phyloP scores from a whole-genome alignment of 2,329 filamentous ascomycete genomes.

The Lasiodiplodia gonubiensis region DNA sequence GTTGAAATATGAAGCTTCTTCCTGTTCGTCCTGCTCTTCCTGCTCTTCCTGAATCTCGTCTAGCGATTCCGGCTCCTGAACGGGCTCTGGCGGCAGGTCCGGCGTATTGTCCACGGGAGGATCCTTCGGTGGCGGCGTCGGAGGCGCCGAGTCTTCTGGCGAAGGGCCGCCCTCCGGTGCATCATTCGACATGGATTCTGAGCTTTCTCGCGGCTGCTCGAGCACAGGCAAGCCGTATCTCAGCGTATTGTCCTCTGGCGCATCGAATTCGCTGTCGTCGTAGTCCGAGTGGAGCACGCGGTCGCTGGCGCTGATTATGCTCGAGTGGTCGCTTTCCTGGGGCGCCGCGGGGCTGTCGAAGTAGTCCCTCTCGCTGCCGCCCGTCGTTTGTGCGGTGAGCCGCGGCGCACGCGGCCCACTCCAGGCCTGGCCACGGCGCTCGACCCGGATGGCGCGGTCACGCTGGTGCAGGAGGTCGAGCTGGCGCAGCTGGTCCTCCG shows the following conservation, averaged over 20 bases:
- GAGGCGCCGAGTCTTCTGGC: conserved; percentile 37
- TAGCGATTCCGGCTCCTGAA: conserved; percentile 4
- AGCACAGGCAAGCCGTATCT: conserved; percentile 77
- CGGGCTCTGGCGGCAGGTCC: conserved; percentile 32
- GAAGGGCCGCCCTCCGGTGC: neutral
- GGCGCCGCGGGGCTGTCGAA: conserved; percentile 34
- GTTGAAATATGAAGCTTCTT: conserved; percentile 69
- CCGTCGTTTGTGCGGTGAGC: conserved; percentile 43
- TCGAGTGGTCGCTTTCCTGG: conserved; percentile 53
- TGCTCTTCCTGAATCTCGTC: conserved; percentile 49
- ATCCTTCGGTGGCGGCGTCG: conserved; percentile 61
- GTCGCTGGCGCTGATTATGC: conserved; percentile 59
- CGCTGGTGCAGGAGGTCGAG: conserved; percentile 69
- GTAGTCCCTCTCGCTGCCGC: conserved; percentile 38
- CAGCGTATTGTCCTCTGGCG: conserved; percentile 70
- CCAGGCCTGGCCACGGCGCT: conserved; percentile 74
- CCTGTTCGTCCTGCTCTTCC: conserved; percentile 46
- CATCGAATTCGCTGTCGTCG: conserved; percentile 30
- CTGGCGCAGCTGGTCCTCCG: conserved; percentile 71
- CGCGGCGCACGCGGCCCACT: conserved; percentile 56
- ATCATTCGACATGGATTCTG: conserved; percentile 5
- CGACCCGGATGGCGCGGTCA: conserved; percentile 62
- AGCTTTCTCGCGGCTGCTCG: conserved; percentile 53
- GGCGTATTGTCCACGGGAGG: conserved; percentile 29
- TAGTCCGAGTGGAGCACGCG: conserved; percentile 57